These are phyloP conservation scores for Ophiostoma triangulosporum DNA, from an alignment of 2,329 filamentous ascomycete genomes.

Conservation along the genomic window DNA sequence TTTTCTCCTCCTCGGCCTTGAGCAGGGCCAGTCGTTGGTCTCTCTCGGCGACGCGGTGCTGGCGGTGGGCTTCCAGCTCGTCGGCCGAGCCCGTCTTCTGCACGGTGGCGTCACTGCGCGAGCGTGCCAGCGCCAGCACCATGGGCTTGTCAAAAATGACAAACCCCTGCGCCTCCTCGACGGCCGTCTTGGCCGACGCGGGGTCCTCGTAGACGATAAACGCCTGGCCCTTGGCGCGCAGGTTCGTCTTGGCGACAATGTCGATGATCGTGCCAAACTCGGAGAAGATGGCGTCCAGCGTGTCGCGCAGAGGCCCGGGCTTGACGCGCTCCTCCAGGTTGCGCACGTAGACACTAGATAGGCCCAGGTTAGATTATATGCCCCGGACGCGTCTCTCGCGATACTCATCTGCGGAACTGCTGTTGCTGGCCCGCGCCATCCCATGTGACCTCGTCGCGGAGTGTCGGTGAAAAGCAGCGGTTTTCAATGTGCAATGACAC, in stretches of 20 bases:
- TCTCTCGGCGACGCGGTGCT: conserved; percentile 74
- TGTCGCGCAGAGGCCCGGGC: conserved; percentile 58
- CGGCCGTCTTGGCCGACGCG: conserved; percentile 66
- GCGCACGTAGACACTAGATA: conserved; percentile 49
- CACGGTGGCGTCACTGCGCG: conserved; percentile 78
- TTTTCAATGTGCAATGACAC: conserved; percentile 48
- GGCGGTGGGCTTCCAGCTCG: conserved; percentile 80
- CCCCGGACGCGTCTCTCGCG: not conserved
- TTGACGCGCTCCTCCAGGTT: conserved; percentile 93
- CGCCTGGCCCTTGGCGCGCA: conserved; percentile 88
- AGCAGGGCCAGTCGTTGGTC: conserved; percentile 71
- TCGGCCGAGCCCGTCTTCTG: conserved; percentile 57
- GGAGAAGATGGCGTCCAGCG: conserved; percentile 65
- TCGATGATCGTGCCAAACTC: conserved; percentile 76
- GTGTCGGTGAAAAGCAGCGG: conserved; percentile 32
- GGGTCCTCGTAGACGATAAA: conserved; percentile 81
- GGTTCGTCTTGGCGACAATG: conserved; percentile 59
- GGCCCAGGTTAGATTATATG: not conserved
- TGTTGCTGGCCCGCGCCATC: not conserved
- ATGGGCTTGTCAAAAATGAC: conserved; percentile 87
- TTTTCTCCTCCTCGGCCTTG: conserved; percentile 60
- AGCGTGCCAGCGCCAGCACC: conserved; percentile 68
- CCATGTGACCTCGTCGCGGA: conserved; percentile 19
- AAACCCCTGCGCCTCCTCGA: conserved; percentile 85
- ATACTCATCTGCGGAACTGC: not conserved